Conservation (phyloP, 768 basidiomycete species). For the Termitomyces bulborhizus region DNA sequence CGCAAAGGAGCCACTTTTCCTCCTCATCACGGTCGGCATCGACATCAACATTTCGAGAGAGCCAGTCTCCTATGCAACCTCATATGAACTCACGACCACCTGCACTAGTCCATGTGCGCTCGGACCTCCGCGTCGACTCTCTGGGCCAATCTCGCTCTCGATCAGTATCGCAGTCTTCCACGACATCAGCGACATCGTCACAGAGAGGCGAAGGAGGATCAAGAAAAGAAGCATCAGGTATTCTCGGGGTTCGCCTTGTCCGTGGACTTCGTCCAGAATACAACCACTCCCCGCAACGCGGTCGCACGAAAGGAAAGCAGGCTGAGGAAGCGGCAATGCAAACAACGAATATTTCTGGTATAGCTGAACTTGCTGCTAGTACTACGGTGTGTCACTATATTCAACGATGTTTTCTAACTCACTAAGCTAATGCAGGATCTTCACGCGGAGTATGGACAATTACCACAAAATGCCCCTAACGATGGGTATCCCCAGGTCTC, state of each 20-base stretch:
- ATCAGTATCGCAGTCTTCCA: conserved; percentile 7
- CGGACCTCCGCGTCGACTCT: conserved; percentile 13
- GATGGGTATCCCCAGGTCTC: conserved; percentile 3
- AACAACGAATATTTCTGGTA: neutral
- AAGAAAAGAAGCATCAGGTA: conserved; percentile 7
- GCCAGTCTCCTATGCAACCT: conserved; percentile 10
- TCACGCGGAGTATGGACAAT: neutral
- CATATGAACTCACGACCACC: conserved; percentile 1
- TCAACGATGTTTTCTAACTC: neutral
- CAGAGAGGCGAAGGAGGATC: conserved; percentile 1
- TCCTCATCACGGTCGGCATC: conserved; percentile 22
- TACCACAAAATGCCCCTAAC: neutral
- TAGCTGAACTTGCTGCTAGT: neutral
- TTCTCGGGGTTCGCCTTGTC: conserved; percentile 21
- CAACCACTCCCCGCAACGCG: conserved; percentile 8
- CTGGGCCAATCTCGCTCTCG: conserved; percentile 12
- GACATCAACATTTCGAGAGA: conserved; percentile 14
- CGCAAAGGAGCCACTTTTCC: conserved; percentile 13
- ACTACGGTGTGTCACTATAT: neutral
- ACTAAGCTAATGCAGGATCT: neutral
- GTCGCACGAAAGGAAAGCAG: conserved; percentile 14
- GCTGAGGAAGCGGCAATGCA: neutral
- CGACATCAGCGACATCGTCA: conserved; percentile 8
- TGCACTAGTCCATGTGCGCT: neutral
- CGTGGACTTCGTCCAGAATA: neutral